Evolutionary conservation across 208 protist species (phyloP), one percentile per base, ranked within the genome.

Genomic region (Acanthamoeba royreba): DNA sequence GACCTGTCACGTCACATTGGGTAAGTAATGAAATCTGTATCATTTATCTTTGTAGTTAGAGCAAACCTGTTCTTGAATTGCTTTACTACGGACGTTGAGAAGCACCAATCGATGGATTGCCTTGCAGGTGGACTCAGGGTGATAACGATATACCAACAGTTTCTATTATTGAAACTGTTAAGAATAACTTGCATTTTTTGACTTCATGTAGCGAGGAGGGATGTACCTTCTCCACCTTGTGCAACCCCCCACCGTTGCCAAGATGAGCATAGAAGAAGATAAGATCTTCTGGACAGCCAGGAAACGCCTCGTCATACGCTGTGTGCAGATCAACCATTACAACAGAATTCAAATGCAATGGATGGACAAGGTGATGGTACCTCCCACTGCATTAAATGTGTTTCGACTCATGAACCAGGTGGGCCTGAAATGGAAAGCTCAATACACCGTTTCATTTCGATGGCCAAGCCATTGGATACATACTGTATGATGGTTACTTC

Each of bases 341-440:
- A 25, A n/a, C n/a, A n/a, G n/a, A n/a, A n/a, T n/a, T n/a, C n/a
- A n/a, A n/a, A n/a, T n/a, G n/a, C n/a, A n/a, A n/a, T 58, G 22
- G 22, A 13, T 58, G 49, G 22, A 22, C 13, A 58, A n/a, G 49
- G 58, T 8, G 35, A 85, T 11, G 5, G 8, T 85, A 85, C 58
- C 87, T 1, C 87, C 87, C 3, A 92, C 87, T 35, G 47, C 40
- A 40, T 79, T 22, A 35, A 92, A 92, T 45, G 63, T 79, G 25
- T 69, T 46, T 33, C 87, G 63, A 43, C 87, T 92, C 87, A 92
- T 92, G 33, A 92, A 92, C 87, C 87, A 92, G 0, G 87, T 92
- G 4, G 87, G 87, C 43, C 87, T 92, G 25, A 40, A 77, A 81
- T 81, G 69, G 11, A 33, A 8, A 81, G 42, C 35, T 13, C 38